Evolutionary conservation across 108 stramenopile species (phyloP).

Genomic region (Cyclotella distinguenda): DNA sequence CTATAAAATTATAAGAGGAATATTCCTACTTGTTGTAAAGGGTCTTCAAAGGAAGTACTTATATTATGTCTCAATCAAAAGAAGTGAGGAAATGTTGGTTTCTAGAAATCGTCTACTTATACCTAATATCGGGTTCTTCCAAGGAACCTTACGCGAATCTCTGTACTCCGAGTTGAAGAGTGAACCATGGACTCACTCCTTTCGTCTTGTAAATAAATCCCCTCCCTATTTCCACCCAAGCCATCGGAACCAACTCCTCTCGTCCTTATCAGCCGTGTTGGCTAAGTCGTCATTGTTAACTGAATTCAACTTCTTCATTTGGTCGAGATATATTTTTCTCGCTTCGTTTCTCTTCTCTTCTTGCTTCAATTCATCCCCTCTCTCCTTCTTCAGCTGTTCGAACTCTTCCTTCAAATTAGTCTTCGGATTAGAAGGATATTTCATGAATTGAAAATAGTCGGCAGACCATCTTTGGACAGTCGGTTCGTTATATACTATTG

Average conservation of each 20-base stretch:
- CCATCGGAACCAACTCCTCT: slow-evolving; percentile 39
- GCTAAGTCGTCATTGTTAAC: slow-evolving; percentile 1
- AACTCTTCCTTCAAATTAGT: slow-evolving; percentile 76
- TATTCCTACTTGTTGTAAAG: too few species aligned
- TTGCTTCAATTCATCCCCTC: slow-evolving; percentile 59
- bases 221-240: slow-evolving; percentile 12
- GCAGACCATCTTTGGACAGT: slow-evolving; percentile 62
- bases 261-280: slow-evolving; percentile 1
- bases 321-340: slow-evolving; percentile 37
- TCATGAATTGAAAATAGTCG: slow-evolving; percentile 87
- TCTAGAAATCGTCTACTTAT: not conserved
- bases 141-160: too few species aligned
- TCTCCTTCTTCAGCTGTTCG: slow-evolving; percentile 52
- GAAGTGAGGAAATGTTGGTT: not conserved
- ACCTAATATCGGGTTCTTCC: not conserved
- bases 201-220: not conserved
- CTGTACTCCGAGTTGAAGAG: not conserved
- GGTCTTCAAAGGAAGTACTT: slow-evolving; percentile 26
- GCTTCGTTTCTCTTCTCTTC: slow-evolving; percentile 36
- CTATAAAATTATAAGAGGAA: too few species aligned
- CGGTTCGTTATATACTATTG: slow-evolving; percentile 72
- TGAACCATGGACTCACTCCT: not conserved
- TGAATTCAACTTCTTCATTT: slow-evolving; percentile 39
- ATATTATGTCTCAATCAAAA: not conserved
- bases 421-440: slow-evolving; percentile 85